Conservation (phyloP, 2,329 filamentous ascomycete species). For the Penicillium sp. region DNA sequence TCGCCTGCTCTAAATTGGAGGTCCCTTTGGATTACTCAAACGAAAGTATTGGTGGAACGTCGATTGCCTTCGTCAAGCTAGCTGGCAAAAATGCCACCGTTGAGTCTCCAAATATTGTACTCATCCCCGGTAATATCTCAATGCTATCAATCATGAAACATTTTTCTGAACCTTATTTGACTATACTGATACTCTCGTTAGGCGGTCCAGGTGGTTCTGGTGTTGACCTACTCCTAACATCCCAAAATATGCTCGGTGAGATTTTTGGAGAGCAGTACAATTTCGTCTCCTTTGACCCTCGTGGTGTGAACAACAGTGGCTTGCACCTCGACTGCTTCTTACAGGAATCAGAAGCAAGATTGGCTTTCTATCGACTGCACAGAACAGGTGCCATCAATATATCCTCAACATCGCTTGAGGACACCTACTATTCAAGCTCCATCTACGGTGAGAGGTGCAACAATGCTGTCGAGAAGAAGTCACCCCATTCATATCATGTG, state of each 20-base stretch:
- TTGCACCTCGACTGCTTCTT: slow-evolving; percentile 31
- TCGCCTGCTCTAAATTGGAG: slow-evolving; percentile 17
- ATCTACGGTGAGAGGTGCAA: slow-evolving; percentile 27
- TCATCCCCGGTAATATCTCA: slow-evolving; percentile 18
- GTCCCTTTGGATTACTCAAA: slow-evolving; percentile 21
- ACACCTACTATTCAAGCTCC: slow-evolving; percentile 26
- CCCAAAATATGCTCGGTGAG: slow-evolving; percentile 33
- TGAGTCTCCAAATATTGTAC: slow-evolving; percentile 20
- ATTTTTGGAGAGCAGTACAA: slow-evolving; percentile 47
- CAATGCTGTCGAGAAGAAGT: slow-evolving; percentile 18
- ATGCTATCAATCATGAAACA: background rate
- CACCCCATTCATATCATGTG: slow-evolving; percentile 19
- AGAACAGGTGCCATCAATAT: slow-evolving; percentile 27
- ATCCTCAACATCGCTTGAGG: slow-evolving; percentile 36
- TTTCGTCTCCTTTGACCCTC: slow-evolving; percentile 49
- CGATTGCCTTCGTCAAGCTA: slow-evolving; percentile 22
- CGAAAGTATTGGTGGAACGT: slow-evolving; percentile 15
- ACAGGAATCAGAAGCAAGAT: slow-evolving; percentile 20
- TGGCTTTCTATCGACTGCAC: slow-evolving; percentile 26
- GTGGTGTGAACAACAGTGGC: slow-evolving; percentile 44
- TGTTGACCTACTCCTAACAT: slow-evolving; percentile 34
- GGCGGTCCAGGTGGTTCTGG: slow-evolving; percentile 47
- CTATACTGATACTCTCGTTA: slow-evolving; percentile 9
- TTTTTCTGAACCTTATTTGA: background rate
- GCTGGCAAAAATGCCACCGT: slow-evolving; percentile 21